These are phyloP conservation scores for Colletotrichum falcatum DNA, from an alignment of 2,329 filamentous ascomycete genomes.

Conservation along the genomic window DNA sequence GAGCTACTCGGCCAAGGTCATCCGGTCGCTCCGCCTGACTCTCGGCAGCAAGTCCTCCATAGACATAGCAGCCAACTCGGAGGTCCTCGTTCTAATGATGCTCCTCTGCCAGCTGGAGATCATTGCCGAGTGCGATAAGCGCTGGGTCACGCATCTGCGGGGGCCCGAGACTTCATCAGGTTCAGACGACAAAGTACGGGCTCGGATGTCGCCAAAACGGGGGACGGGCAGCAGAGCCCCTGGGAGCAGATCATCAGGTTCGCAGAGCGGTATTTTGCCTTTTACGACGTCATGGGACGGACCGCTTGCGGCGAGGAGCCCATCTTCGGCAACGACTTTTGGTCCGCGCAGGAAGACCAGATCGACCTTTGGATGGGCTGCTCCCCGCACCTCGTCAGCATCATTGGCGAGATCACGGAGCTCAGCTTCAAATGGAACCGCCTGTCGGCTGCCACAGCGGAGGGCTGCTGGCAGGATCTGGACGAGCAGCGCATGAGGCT, in stretches of 20 bases:
- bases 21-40: slow-evolving; percentile 32
- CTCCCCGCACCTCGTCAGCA: slow-evolving; percentile 55
- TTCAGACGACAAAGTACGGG: slow-evolving; percentile 45
- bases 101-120: slow-evolving; percentile 41
- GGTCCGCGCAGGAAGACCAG: slow-evolving; percentile 51
- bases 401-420: slow-evolving; percentile 56
- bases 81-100: slow-evolving; percentile 41
- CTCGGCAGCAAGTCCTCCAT: slow-evolving; percentile 25
- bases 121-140: slow-evolving; percentile 52
- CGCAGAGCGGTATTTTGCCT: slow-evolving; percentile 58
- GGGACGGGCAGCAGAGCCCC: slow-evolving; percentile 21
- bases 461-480: slow-evolving; percentile 33
- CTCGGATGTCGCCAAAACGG: slow-evolving; percentile 15
- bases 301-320: slow-evolving; percentile 58
- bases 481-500: slow-evolving; percentile 31
- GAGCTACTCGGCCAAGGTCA: slow-evolving; percentile 40
- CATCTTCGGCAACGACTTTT: slow-evolving; percentile 57
- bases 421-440: slow-evolving; percentile 51
- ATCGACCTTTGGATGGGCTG: slow-evolving; percentile 59
- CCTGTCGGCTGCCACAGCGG: slow-evolving; percentile 27
- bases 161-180: slow-evolving; percentile 56
- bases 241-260: slow-evolving; percentile 42
- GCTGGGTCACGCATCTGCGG: slow-evolving; percentile 57
- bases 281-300: slow-evolving; percentile 59
- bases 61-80: slow-evolving; percentile 34